A percentile compares a stretch with the other conserved stretches of the same genome.
These are phyloP conservation scores for Fusarium multiceps DNA, from an alignment of 2,329 filamentous ascomycete genomes.

Conservation along the genomic window DNA sequence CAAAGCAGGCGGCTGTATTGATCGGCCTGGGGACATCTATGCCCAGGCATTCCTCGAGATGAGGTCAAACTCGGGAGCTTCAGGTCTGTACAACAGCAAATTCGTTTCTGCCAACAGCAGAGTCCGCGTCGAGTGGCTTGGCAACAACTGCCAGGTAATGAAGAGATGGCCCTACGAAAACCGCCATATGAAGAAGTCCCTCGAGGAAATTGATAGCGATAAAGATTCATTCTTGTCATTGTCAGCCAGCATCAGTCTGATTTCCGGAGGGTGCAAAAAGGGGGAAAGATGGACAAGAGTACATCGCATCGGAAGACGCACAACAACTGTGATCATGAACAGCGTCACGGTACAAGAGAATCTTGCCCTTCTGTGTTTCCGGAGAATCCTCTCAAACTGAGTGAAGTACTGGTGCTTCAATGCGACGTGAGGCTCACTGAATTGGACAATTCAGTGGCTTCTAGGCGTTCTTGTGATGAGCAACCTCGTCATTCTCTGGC, in stretches of 20 bases:
- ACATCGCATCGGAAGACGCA: background rate
- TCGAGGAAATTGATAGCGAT: background rate
- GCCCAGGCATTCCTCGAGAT: no score
- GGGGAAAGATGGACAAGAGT: background rate
- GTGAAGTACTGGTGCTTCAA: background rate
- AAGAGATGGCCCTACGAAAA: background rate
- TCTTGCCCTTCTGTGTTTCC: background rate
- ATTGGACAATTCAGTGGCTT: background rate
- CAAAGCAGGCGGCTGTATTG: background rate
- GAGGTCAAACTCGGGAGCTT: no score
- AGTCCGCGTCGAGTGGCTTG: no score
- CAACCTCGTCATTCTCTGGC: background rate
- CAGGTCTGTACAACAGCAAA: no score
- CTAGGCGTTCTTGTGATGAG: background rate
- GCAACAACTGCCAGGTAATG: no score
- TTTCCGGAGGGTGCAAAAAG: background rate
- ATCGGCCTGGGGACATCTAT: background rate
- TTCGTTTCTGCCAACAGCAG: no score
- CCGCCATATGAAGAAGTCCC: background rate
- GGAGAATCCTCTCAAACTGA: background rate
- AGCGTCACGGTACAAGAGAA: background rate
- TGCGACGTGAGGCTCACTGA: background rate
- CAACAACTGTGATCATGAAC: background rate
- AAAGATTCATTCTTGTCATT: background rate
- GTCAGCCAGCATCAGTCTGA: background rate